A percentile compares a stretch with the other conserved stretches of the same genome.
Evolutionary conservation across 2,329 filamentous ascomycete genomes (phyloP).

Genomic region (Parastagonospora avenae): DNA sequence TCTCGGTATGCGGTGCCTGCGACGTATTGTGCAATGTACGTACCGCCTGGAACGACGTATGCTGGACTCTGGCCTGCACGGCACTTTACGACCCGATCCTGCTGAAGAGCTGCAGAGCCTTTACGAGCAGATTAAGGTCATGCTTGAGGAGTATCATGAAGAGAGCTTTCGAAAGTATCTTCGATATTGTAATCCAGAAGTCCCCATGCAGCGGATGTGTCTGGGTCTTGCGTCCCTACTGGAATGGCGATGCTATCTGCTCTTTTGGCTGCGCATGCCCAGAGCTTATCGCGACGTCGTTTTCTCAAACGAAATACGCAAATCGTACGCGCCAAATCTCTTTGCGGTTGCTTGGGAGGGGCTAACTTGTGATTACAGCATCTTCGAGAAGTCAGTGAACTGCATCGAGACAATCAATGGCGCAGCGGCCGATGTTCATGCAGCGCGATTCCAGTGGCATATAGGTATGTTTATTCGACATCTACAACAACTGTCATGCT

Average conservation of each 20-base stretch:
- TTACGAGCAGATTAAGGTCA: slow-evolving; percentile 44
- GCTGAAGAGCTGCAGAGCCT: slow-evolving; percentile 40
- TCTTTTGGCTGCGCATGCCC: slow-evolving; percentile 49
- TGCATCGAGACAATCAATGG: slow-evolving; percentile 45
- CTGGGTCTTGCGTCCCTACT: slow-evolving; percentile 39
- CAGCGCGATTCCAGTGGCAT: slow-evolving; percentile 47
- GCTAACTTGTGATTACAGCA: slow-evolving; percentile 24
- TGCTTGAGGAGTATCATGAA: slow-evolving; percentile 43
- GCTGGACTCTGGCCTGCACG: slow-evolving; percentile 40
- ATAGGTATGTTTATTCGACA: slow-evolving; percentile 28
- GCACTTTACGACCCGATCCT: slow-evolving; percentile 40
- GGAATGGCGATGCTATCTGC: slow-evolving; percentile 45
- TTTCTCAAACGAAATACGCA: slow-evolving; percentile 42
- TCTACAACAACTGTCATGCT: slow-evolving; percentile 1
- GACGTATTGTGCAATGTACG: slow-evolving; percentile 43
- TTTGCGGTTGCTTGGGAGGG: background rate
- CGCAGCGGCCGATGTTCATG: slow-evolving; percentile 41
- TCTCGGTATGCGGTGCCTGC: slow-evolving; percentile 40
- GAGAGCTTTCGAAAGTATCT: slow-evolving; percentile 41
- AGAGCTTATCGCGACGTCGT: slow-evolving; percentile 43
- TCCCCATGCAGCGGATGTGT: slow-evolving; percentile 39
- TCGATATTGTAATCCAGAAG: slow-evolving; percentile 35
- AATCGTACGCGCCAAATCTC: slow-evolving; percentile 32
- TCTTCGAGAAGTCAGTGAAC: slow-evolving; percentile 47
- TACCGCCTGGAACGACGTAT: slow-evolving; percentile 45